These are phyloP conservation scores for Saposhnikovia divaricata DNA, from an alignment of 129 eudicot genomes.

Conservation along the genomic window DNA sequence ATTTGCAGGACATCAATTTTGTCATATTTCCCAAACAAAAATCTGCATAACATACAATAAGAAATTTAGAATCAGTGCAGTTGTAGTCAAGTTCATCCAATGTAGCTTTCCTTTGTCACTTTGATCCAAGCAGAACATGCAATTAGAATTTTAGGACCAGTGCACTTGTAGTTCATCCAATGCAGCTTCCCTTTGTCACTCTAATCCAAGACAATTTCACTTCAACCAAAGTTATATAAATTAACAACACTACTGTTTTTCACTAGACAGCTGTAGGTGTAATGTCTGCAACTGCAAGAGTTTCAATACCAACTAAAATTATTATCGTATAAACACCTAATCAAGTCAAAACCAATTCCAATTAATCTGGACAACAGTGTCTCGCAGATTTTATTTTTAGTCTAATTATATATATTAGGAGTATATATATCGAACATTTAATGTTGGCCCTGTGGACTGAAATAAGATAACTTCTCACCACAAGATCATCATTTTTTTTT, in stretches of 20 bases:
- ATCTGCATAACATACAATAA: background rate
- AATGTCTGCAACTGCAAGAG: too few species aligned
- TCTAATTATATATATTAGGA: too few species aligned
- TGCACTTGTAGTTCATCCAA: background rate
- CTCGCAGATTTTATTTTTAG: too few species aligned
- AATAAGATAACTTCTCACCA: conserved; percentile 9
- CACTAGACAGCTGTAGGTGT: background rate
- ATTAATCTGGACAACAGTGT: too few species aligned
- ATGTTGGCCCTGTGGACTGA: conserved; percentile 18
- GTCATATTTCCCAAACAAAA: background rate
- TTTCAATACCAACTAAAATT: too few species aligned
- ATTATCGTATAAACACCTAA: too few species aligned
- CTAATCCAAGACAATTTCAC: background rate
- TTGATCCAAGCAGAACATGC: background rate
- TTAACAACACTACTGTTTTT: background rate
- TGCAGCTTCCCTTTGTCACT: background rate
- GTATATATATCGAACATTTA: background rate
- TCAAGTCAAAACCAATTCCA: too few species aligned
- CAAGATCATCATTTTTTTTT: conserved; percentile 9
- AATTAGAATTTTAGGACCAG: background rate
- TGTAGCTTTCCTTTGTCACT: background rate
- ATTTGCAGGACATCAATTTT: background rate
- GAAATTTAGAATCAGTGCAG: background rate
- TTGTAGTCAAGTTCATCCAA: background rate
- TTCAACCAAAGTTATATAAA: too few species aligned